phyloP scores from a whole-genome alignment of 129 eudicot genomes.

The Dittrichia graveolens region DNA sequence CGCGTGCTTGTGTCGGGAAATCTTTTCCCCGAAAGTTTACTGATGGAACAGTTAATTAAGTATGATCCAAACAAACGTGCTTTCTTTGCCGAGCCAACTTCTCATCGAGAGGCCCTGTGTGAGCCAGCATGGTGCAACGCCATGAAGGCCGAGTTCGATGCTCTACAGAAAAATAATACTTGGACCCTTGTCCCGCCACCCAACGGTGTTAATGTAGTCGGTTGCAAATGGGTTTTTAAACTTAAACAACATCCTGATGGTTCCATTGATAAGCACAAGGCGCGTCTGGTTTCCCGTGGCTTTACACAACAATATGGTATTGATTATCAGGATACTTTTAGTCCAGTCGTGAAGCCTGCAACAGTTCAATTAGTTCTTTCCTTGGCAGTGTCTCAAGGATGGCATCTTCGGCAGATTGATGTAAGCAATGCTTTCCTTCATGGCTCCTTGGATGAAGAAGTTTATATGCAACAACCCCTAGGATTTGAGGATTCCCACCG shows the following conservation, averaged over 20 bases:
- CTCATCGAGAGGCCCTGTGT: neutral
- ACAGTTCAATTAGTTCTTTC: neutral
- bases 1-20: neutral
- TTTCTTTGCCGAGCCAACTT: neutral
- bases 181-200: slow-evolving; percentile 4
- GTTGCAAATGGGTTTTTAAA: slow-evolving; percentile 14
- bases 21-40: too few relatives aligned
- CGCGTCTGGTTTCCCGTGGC: slow-evolving; percentile 6
- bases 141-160: neutral
- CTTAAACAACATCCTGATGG: too few relatives aligned
- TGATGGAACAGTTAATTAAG: neutral
- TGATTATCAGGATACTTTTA: neutral
- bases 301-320: slow-evolving; percentile 10
- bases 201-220: neutral
- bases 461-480: slow-evolving; percentile 20
- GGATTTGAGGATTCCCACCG: neutral
- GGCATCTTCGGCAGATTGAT: too few relatives aligned
- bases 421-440: too few relatives aligned
- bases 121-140: neutral
- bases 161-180: neutral
- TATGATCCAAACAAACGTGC: neutral
- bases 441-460: too few relatives aligned
- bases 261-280: slow-evolving; percentile 16
- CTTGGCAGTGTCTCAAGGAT: neutral
- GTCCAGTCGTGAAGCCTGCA: neutral